A percentile compares a stretch with the other conserved stretches of the same genome.
Evolutionary conservation across 2,329 filamentous ascomycete genomes (phyloP).

Genomic region (Capronia americana): DNA sequence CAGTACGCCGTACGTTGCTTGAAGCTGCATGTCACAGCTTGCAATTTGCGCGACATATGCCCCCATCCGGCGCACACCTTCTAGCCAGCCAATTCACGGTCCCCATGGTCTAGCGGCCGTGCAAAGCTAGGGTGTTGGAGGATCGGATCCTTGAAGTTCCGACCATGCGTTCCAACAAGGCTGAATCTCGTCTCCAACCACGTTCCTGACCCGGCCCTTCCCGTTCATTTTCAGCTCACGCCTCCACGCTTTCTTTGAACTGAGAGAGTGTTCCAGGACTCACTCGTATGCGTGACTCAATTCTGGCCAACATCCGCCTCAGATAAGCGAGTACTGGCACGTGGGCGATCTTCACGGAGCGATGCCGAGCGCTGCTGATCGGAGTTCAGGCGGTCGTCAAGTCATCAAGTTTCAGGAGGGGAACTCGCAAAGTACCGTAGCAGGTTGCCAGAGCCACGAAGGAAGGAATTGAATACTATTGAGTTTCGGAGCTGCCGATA

Average conservation of each 20-base stretch:
- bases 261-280: not conserved
- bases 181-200: slow-evolving; percentile 6
- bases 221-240: not conserved
- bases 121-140: not conserved
- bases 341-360: slow-evolving; percentile 10
- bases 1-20: not conserved
- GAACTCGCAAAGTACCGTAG: not conserved
- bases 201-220: slow-evolving; percentile 6
- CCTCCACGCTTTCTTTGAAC: not conserved
- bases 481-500: slow-evolving; percentile 20
- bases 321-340: slow-evolving; percentile 23
- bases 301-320: not conserved
- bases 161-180: slow-evolving; percentile 7
- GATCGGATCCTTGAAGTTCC: not conserved
- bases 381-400: slow-evolving; percentile 6
- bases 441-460: not conserved
- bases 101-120: not conserved
- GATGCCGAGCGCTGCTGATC: slow-evolving; percentile 8
- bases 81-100: not conserved
- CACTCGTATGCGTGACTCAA: not conserved
- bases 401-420: not conserved
- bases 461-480: slow-evolving; percentile 1
- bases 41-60: not conserved
- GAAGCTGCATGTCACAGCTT: not conserved
- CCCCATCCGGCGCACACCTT: not conserved